Evolutionary conservation across 805 yeast species (phyloP).

Genomic region (Candida michaelii): DNA sequence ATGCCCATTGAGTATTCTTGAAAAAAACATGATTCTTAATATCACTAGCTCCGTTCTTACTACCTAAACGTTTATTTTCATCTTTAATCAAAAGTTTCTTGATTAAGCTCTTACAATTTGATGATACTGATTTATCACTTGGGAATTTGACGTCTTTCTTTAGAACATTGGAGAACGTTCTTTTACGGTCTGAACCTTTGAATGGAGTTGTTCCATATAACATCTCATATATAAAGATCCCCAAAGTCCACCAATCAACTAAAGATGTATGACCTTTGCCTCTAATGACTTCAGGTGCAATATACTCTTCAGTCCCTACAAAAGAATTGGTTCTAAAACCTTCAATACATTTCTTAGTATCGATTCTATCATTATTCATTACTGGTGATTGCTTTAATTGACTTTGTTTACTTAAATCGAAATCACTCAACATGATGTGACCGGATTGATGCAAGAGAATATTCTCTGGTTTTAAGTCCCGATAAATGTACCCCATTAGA

Average conservation of each 20-base stretch:
- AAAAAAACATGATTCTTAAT: conserved; percentile 89
- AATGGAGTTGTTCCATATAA: conserved; percentile 94
- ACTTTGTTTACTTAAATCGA: conserved; percentile 90
- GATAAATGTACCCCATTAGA: conserved; percentile 93
- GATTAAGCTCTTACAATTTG: conserved; percentile 75
- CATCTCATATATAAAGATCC: conserved; percentile 92
- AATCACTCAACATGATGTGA: conserved; percentile 96
- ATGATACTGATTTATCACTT: conserved; percentile 61
- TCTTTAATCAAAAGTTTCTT: conserved; percentile 84
- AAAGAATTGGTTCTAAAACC: conserved; percentile 96
- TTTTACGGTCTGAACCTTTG: conserved; percentile 85
- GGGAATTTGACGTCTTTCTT: conserved; percentile 82
- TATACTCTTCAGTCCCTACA: conserved; percentile 98
- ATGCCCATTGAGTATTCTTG: conserved; percentile 93
- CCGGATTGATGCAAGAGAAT: conserved; percentile 94
- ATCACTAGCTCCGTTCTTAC: conserved; percentile 93
- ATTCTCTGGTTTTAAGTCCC: conserved; percentile 96
- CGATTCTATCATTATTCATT: conserved; percentile 63
- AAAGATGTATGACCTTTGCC: conserved; percentile 98
- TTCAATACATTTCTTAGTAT: conserved; percentile 92
- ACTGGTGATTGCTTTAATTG: conserved; percentile 76
- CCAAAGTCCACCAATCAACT: conserved; percentile 99
- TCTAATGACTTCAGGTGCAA: conserved; percentile 96
- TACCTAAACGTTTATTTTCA: conserved; percentile 85
- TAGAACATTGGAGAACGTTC: conserved; percentile 84